phyloP scores from a whole-genome alignment of 306 rosid genomes.

The Potentilla sterilis region DNA sequence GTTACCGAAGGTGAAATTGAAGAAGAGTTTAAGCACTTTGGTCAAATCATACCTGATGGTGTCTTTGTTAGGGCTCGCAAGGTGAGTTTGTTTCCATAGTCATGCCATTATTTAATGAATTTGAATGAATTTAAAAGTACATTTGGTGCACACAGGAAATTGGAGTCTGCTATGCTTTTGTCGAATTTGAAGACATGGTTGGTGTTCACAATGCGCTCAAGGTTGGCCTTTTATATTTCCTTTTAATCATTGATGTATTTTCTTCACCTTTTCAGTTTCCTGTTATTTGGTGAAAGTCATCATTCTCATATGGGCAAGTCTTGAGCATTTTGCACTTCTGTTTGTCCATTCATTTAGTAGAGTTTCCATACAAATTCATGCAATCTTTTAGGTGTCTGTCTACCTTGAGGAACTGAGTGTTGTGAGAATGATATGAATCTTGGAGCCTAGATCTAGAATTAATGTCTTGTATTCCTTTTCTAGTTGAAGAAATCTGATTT shows the following conservation, averaged over 20 bases:
- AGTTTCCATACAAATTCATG: not conserved
- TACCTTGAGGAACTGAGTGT: not conserved
- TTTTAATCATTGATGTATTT: not conserved
- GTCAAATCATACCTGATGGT: conserved; percentile 78
- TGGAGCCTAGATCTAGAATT: not conserved
- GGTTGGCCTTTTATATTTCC: conserved; percentile 40
- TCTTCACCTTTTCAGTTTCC: conserved; percentile 2
- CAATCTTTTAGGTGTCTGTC: not conserved
- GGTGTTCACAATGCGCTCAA: conserved; percentile 85
- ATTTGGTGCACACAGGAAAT: conserved; percentile 64
- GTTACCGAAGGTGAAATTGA: conserved; percentile 81
- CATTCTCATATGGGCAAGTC: not conserved
- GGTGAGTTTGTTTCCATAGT: conserved; percentile 39
- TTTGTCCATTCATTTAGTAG: not conserved
- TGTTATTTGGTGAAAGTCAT: not conserved
- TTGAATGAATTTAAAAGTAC: conserved; percentile 25
- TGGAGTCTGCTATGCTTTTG: conserved; percentile 95
- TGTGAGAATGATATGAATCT: not conserved
- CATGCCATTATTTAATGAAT: conserved; percentile 1
- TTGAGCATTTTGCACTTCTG: not conserved
- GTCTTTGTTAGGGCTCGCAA: conserved; percentile 78
- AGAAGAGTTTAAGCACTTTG: conserved; percentile 72
- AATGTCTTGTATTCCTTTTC: not conserved
- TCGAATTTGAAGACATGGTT: conserved; percentile 81
- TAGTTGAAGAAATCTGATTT: not conserved